phyloP scores from a whole-genome alignment of 805 yeast genomes.

The Lachancea sp. region DNA sequence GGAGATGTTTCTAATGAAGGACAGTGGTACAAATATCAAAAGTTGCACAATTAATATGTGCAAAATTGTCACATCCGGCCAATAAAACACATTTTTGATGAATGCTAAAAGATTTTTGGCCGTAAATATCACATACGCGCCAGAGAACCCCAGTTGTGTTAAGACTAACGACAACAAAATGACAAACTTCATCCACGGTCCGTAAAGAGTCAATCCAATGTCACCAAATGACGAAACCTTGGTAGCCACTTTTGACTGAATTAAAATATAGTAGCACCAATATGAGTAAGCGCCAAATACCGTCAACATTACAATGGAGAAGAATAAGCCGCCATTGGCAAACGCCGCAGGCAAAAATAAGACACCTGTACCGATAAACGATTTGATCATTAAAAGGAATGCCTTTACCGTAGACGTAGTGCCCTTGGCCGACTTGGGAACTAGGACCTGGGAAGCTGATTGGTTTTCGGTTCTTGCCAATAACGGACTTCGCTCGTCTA shows the following conservation, averaged over 20 bases:
- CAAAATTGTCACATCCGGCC: constrained; percentile 33
- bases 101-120: constrained; percentile 67
- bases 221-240: constrained; percentile 75
- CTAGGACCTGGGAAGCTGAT: constrained; percentile 11
- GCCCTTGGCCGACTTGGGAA: constrained; percentile 39
- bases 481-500: constrained; percentile 28
- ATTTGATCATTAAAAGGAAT: constrained; percentile 62
- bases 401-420: constrained; percentile 71
- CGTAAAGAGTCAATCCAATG: constrained; percentile 59
- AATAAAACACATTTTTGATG: constrained; percentile 42
- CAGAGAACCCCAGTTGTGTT: constrained; percentile 75
- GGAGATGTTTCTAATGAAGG: constrained; percentile 70
- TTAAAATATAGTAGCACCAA: constrained; percentile 70
- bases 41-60: constrained; percentile 50
- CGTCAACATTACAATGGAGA: constrained; percentile 46
- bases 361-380: constrained; percentile 74
- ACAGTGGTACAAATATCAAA: constrained; percentile 55
- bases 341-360: constrained; percentile 65
- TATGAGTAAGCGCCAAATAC: constrained; percentile 65
- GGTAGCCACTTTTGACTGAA: constrained; percentile 50
- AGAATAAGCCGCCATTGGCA: constrained; percentile 62
- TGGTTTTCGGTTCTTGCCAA: constrained; percentile 13
- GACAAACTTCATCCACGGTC: constrained; percentile 55
- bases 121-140: constrained; percentile 75
- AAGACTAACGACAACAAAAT: constrained; percentile 59